A percentile compares a stretch with the other conserved stretches of the same genome.
Evolutionary conservation across 2,329 filamentous ascomycete species (phyloP).

Genomic region (Colletotrichum salicis): DNA sequence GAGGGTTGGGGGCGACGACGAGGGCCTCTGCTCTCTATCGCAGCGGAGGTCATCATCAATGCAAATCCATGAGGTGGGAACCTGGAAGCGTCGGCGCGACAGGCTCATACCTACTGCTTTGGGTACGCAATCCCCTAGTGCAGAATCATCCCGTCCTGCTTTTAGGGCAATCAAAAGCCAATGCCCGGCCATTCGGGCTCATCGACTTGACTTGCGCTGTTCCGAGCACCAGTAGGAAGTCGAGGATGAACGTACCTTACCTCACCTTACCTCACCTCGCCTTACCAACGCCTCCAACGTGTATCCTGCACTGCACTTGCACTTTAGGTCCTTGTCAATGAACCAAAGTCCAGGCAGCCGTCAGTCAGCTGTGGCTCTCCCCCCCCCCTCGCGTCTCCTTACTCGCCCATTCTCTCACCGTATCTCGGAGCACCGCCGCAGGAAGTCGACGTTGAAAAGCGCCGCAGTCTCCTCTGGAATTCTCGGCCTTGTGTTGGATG

Average conservation of each 20-base stretch:
- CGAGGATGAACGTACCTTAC: slow-evolving; percentile 2
- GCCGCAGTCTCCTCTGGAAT: neutral
- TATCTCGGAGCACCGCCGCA: neutral
- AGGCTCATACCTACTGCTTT: neutral
- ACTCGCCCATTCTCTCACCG: slow-evolving; percentile 3
- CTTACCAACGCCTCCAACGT: no score
- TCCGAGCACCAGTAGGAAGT: neutral
- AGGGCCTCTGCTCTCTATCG: neutral
- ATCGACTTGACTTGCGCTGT: slow-evolving; percentile 9
- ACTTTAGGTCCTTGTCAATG: neutral
- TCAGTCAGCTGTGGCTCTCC: slow-evolving; percentile 10
- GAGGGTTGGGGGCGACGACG: slow-evolving; percentile 11
- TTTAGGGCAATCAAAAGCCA: slow-evolving; percentile 13
- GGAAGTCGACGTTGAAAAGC: neutral
- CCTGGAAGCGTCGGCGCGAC: neutral
- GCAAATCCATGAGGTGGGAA: no score
- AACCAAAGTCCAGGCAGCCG: slow-evolving; percentile 25
- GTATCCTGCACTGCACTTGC: neutral
- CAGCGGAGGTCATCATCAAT: neutral
- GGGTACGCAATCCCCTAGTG: neutral
- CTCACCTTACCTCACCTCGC: neutral
- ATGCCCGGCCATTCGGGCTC: slow-evolving; percentile 17
- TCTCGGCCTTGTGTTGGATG: neutral
- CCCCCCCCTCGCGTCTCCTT: neutral
- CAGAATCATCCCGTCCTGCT: slow-evolving; percentile 4